Percentiles rank a stretch among this genome's conserved stretches.
Conservation (phyloP, 257 asterid species). For the Scutellaria barbata region DNA sequence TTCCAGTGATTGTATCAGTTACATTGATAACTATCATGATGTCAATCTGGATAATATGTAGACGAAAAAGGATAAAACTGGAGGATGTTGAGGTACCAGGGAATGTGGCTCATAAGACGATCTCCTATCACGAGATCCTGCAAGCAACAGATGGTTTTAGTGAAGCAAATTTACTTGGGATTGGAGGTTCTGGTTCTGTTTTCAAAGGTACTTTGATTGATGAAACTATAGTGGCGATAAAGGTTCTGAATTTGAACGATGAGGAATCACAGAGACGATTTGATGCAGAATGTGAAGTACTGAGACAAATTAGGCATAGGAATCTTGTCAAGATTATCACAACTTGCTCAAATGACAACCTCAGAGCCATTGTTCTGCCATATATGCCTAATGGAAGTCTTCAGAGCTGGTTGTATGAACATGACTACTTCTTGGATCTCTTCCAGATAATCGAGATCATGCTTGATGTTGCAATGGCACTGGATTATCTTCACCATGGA, state of each 20-base stretch:
- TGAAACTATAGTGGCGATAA: slow-evolving; percentile 40
- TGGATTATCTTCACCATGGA: slow-evolving; percentile 48
- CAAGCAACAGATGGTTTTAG: slow-evolving; percentile 43
- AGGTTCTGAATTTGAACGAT: slow-evolving; percentile 37
- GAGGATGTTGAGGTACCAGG: slow-evolving; percentile 32
- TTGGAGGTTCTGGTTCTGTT: slow-evolving; percentile 49
- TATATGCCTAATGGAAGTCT: slow-evolving; percentile 53
- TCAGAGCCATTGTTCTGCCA: slow-evolving; percentile 42
- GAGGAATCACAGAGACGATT: slow-evolving; percentile 39
- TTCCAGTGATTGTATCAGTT: slow-evolving; percentile 32
- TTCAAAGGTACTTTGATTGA: slow-evolving; percentile 38
- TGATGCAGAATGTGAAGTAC: slow-evolving; percentile 41
- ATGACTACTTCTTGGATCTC: slow-evolving; percentile 20
- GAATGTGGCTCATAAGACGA: slow-evolving; percentile 23
- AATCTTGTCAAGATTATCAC: slow-evolving; percentile 48
- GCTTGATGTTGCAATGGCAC: slow-evolving; percentile 49
- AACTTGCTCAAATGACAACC: slow-evolving; percentile 35
- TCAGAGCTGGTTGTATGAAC: slow-evolving; percentile 37
- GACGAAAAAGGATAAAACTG: slow-evolving; percentile 21
- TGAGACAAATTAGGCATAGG: slow-evolving; percentile 43
- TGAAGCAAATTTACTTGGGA: slow-evolving; percentile 40
- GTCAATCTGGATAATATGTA: slow-evolving; percentile 30
- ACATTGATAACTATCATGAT: slow-evolving; percentile 7
- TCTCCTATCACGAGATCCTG: slow-evolving; percentile 38
- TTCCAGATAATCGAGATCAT: slow-evolving; percentile 35